Evolutionary conservation across 202 grass and related monocot species (phyloP).

Genomic region (Setaria italica): DNA sequence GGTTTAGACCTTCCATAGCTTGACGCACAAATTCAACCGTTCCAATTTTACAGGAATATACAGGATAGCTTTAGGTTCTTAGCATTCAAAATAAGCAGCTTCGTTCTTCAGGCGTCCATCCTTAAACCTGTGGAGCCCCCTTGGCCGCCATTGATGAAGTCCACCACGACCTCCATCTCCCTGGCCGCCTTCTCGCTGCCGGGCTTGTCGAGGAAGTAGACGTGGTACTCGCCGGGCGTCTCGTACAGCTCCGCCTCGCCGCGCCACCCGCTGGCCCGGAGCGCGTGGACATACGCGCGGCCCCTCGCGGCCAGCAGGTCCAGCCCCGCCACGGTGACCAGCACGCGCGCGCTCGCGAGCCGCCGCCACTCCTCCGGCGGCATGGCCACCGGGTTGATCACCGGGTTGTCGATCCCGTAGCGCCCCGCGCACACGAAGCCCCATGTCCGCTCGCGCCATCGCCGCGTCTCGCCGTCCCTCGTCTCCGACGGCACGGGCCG

Average conservation of each 20-base stretch:
- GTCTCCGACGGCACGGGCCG: constrained; percentile 49
- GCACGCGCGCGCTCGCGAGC: constrained; percentile 48
- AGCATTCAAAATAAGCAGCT: neutral
- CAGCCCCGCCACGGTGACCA: constrained; percentile 60
- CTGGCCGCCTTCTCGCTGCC: constrained; percentile 43
- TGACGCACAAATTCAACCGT: neutral
- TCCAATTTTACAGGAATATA: neutral
- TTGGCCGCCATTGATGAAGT: constrained; percentile 47
- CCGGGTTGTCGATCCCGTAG: constrained; percentile 57
- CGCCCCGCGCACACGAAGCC: constrained; percentile 52
- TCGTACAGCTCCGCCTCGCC: constrained; percentile 56
- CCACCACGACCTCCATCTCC: constrained; percentile 56
- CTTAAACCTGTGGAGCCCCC: neutral
- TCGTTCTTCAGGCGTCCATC: constrained; percentile 9
- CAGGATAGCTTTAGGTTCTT: no score
- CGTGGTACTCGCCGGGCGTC: constrained; percentile 54
- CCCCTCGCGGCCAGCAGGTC: constrained; percentile 57
- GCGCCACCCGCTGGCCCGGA: constrained; percentile 47
- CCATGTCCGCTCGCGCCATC: constrained; percentile 49
- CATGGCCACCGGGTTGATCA: constrained; percentile 57
- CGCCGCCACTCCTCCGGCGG: constrained; percentile 35
- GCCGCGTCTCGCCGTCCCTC: constrained; percentile 27
- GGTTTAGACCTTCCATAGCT: neutral
- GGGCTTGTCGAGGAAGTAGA: constrained; percentile 52
- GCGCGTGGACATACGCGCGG: constrained; percentile 42